phyloP scores from a whole-genome alignment of 768 basidiomycete species.

The Gautieria morchelliformis region DNA sequence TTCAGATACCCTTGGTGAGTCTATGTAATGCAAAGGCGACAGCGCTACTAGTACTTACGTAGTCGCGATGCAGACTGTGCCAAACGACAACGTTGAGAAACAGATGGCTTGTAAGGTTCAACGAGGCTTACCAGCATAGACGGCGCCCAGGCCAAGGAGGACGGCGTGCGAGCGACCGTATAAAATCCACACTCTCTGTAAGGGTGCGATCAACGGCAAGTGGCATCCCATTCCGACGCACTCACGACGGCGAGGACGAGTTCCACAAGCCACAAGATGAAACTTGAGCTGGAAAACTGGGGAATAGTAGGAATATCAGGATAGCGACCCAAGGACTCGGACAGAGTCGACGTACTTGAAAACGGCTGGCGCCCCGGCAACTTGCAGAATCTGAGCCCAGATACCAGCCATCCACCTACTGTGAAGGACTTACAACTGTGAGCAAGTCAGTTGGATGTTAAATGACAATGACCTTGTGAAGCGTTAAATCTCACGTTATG shows the following conservation, averaged over 20 bases:
- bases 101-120: not conserved
- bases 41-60: not conserved
- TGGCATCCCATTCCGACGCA: not conserved
- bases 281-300: not conserved
- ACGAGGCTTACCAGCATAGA: not conserved
- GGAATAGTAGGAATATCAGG: not conserved
- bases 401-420: not conserved
- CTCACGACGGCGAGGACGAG: not conserved
- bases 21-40: not conserved
- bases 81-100: not conserved
- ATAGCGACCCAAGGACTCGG: too few species aligned
- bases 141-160: not conserved
- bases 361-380: not conserved
- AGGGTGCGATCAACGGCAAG: not conserved
- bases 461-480: not conserved
- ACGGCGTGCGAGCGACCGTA: constrained; percentile 1
- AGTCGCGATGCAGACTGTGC: not conserved
- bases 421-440: not conserved
- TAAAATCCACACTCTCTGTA: constrained; percentile 1
- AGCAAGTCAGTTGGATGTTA: not conserved
- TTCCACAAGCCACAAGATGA: constrained; percentile 4
- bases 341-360: not conserved
- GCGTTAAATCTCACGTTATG: not conserved
- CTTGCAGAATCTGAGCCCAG: not conserved
- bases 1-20: not conserved